Evolutionary conservation across 192 early-diverging fungal genomes (phyloP).

Genomic region (Rhizophagus clarus): DNA sequence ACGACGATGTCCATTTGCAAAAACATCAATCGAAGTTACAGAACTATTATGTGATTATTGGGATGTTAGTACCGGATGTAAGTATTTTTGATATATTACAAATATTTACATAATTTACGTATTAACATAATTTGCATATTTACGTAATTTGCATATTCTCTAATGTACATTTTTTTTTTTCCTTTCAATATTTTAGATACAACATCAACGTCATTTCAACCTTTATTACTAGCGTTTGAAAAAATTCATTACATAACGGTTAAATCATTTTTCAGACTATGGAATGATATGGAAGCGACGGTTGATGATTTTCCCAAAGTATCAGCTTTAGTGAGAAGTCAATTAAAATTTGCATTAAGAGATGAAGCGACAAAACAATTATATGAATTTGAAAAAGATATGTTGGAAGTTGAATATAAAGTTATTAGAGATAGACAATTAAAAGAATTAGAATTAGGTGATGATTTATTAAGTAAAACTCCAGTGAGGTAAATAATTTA

Average conservation of each 20-base stretch:
- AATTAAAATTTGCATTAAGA: constrained; percentile 53
- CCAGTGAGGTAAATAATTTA: constrained; percentile 56
- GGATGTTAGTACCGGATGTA: constrained; percentile 70
- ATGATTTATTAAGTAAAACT: constrained; percentile 59
- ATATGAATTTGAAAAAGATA: constrained; percentile 57
- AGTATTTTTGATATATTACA: constrained; percentile 1
- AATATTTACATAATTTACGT: no score
- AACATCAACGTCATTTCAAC: constrained; percentile 58
- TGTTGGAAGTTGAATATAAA: constrained; percentile 62
- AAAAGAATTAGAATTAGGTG: constrained; percentile 69
- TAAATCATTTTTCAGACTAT: constrained; percentile 58
- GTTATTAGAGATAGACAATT: constrained; percentile 65
- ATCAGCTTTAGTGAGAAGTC: constrained; percentile 63
- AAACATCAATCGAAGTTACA: constrained; percentile 62
- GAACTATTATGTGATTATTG: constrained; percentile 71
- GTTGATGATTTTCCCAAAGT: constrained; percentile 52
- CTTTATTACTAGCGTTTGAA: constrained; percentile 63
- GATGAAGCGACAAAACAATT: constrained; percentile 39
- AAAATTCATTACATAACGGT: constrained; percentile 58
- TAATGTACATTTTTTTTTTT: no score
- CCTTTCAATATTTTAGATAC: constrained; percentile 43
- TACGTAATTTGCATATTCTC: no score
- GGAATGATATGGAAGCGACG: constrained; percentile 65
- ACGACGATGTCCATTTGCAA: constrained; percentile 60
- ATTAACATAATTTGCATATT: no score